A percentile compares a stretch with the other conserved stretches of the same genome.
Evolutionary conservation across 768 basidiomycete species (phyloP).

Genomic region (Tulasnella sp.): DNA sequence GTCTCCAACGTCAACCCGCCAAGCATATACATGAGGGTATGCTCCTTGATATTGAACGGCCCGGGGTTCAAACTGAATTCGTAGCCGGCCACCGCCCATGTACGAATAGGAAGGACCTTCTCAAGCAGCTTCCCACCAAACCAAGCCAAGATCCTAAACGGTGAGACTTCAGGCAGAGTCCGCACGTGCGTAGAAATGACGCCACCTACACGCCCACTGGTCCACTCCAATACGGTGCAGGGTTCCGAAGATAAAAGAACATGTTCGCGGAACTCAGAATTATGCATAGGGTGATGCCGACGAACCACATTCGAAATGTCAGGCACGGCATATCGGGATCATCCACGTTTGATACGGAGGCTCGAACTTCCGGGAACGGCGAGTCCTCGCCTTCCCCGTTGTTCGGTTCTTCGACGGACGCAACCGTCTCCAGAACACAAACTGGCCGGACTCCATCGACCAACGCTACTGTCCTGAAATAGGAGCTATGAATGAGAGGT

Average conservation of each 20-base stretch:
- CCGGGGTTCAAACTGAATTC: slow-evolving; percentile 86
- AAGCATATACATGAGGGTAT: slow-evolving; percentile 91
- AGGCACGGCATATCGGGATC: slow-evolving; percentile 98
- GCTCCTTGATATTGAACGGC: slow-evolving; percentile 98
- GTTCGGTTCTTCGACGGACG: neutral
- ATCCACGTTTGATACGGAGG: slow-evolving; percentile 96
- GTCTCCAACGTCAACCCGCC: slow-evolving; percentile 51
- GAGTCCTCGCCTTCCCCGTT: slow-evolving; percentile 72
- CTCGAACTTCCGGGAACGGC: slow-evolving; percentile 94
- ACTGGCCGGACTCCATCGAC: neutral
- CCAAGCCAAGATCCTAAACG: slow-evolving; percentile 63
- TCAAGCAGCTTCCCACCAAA: slow-evolving; percentile 87
- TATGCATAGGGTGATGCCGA: slow-evolving; percentile 60
- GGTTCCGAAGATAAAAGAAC: slow-evolving; percentile 92
- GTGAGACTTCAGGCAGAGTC: neutral
- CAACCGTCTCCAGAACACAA: neutral
- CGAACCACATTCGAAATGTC: slow-evolving; percentile 89
- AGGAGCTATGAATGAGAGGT: neutral
- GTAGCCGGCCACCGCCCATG: slow-evolving; percentile 44
- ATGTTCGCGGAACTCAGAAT: slow-evolving; percentile 70
- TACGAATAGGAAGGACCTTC: slow-evolving; percentile 72
- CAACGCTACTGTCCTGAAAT: neutral
- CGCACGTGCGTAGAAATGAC: neutral
- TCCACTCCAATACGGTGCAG: slow-evolving; percentile 78
- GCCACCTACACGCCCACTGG: slow-evolving; percentile 59